Conservation (phyloP, 73 alveolate species). For the Paraurostyla sp. region DNA sequence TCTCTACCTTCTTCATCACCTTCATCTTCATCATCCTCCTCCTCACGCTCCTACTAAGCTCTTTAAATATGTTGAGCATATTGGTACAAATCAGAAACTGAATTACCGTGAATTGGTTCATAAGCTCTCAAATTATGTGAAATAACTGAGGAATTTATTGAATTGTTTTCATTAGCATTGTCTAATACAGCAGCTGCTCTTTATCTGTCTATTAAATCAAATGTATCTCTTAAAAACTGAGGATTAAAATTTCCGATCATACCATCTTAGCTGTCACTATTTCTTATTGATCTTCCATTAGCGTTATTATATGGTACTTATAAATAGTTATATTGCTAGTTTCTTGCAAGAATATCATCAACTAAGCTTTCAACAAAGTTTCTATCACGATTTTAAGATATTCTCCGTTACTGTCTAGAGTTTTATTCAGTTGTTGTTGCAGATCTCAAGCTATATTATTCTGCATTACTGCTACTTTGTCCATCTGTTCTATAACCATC, state of each 20-base stretch:
- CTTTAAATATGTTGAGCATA: too few species aligned
- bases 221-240: neutral
- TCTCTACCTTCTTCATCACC: constrained; percentile 1
- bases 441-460: neutral
- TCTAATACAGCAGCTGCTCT: neutral
- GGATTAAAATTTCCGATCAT: constrained; percentile 7
- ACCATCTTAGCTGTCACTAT: neutral
- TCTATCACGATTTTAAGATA: neutral
- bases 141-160: neutral
- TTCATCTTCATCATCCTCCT: neutral
- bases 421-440: too few species aligned
- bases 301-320: neutral
- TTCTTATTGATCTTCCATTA: neutral
- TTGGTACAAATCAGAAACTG: too few species aligned
- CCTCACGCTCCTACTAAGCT: neutral
- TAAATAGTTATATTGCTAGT: neutral
- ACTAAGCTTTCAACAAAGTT: constrained; percentile 2
- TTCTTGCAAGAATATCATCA: neutral
- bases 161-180: constrained; percentile 12
- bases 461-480: neutral
- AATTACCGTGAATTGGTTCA: neutral
- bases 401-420: neutral
- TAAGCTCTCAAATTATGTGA: constrained; percentile 7
- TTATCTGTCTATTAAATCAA: constrained; percentile 29
- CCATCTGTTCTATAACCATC: neutral